Evolutionary conservation across 768 basidiomycete genomes (phyloP), one percentile per base, ranked within the genome.

Genomic region (Suillus sp.): DNA sequence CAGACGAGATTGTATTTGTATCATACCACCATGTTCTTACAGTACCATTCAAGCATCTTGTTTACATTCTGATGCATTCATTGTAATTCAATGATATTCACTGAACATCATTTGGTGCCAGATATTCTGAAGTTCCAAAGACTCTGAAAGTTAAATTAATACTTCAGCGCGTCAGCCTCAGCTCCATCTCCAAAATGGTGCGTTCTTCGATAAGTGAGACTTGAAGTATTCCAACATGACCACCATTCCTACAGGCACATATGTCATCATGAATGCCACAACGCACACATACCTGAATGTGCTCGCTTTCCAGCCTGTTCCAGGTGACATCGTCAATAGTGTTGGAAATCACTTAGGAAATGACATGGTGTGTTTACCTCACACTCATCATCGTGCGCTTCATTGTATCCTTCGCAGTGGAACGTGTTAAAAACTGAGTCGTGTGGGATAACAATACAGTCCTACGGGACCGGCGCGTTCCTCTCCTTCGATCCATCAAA

Each of bases 271-370:
- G 65, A 58, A 66, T 42, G 62, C 58, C 13, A 45, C 54, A 20
- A 65, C 65, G 32, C 62, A 63, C 20, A 65, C 65, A 7, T 65
- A 63, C 58, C 62, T 65, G 43, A 65, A 65, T 18, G n/a, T 65
- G 9, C 51, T 65, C 30, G n/a, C 2, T 56, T 65, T 54, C 27
- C 38, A 54, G 22, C 55, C 60, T 7, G 60, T 57, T 10, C 55
- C 47, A 16, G 62, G 56, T 22, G 40, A 38, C n/a, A 51, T 65
- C 20, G 65, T 65, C 37, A 40, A 56, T 53, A 65, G 62, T 37
- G 58, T 60, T n/a, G 62, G 65, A 40, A 65, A 65, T 43, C 20
- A 56, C 22, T 37, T 59, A 27, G 62, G 65, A 18, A 63, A 63
- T 43, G 65, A 59, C 35, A 63, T 65, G 22, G 65, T 63, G 32